phyloP scores from a whole-genome alignment of 2,329 filamentous ascomycete species.

The Pezicula radicicola region DNA sequence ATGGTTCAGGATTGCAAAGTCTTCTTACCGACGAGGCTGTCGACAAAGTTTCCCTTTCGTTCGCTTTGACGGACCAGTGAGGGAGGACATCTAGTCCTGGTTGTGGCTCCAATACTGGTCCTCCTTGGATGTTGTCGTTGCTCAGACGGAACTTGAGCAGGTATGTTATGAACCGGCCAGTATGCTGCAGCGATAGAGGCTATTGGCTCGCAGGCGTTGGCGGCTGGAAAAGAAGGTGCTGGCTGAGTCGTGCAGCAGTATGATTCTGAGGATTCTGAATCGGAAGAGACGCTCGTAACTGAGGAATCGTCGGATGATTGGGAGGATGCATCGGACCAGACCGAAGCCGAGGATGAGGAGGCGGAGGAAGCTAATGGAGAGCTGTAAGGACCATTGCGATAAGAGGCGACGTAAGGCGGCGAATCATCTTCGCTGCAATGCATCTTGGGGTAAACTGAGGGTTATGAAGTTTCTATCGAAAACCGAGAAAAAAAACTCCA shows the following conservation, averaged over 20 bases:
- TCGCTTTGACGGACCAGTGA: conserved; percentile 81
- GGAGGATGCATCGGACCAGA: conserved; percentile 72
- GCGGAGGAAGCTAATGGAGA: conserved; percentile 71
- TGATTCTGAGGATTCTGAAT: conserved; percentile 44
- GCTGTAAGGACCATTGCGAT: conserved; percentile 60
- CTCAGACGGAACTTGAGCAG: conserved; percentile 52
- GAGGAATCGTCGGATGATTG: conserved; percentile 69
- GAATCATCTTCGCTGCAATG: conserved; percentile 50
- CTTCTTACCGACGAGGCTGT: conserved; percentile 92
- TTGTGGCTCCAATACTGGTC: conserved; percentile 50
- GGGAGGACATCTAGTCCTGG: conserved; percentile 64
- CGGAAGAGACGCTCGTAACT: conserved; percentile 53
- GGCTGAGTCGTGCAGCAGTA: conserved; percentile 33
- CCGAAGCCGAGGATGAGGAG: conserved; percentile 72
- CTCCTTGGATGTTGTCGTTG: conserved; percentile 63
- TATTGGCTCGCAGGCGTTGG: conserved; percentile 27
- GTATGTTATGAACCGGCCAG: conserved; percentile 29
- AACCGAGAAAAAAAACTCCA: conserved; percentile 38
- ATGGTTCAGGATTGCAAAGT: conserved; percentile 26
- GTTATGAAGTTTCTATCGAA: conserved; percentile 17
- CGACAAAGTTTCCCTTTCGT: conserved; percentile 92
- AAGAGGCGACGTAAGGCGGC: conserved; percentile 47
- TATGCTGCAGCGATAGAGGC: conserved; percentile 21
- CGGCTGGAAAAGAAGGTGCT: conserved; percentile 29
- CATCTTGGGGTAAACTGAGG: conserved; percentile 50